phyloP scores from a whole-genome alignment of 495 filamentous ascomycete species.

The Penicillium riverlandense region DNA sequence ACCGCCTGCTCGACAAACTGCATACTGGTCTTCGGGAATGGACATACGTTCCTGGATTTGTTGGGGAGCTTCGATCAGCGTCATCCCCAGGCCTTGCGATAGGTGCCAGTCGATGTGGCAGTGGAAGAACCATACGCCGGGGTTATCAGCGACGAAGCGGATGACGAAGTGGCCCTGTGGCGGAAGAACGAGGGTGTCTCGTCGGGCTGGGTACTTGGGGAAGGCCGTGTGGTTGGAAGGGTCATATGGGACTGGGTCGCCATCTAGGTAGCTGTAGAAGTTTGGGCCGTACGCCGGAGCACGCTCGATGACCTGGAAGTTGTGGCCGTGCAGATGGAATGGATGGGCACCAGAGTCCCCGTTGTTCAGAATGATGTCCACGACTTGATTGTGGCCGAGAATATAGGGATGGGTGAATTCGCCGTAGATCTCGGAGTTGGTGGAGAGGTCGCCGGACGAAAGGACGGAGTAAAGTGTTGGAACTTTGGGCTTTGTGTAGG shows the following conservation, averaged over 20 bases:
- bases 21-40: constrained; percentile 57
- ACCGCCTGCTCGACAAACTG: constrained; percentile 46
- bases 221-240: constrained; percentile 29
- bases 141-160: constrained; percentile 62
- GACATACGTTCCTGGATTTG: constrained; percentile 51
- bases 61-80: constrained; percentile 51
- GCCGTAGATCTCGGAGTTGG: constrained; percentile 64
- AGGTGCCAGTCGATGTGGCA: constrained; percentile 68
- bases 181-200: constrained; percentile 50
- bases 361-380: constrained; percentile 82
- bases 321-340: constrained; percentile 85
- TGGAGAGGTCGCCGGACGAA: constrained; percentile 52
- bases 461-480: constrained; percentile 74
- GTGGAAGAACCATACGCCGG: constrained; percentile 52
- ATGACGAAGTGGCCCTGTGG: constrained; percentile 55
- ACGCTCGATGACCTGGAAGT: constrained; percentile 65
- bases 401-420: constrained; percentile 62
- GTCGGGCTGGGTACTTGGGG: constrained; percentile 39
- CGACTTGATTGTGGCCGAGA: constrained; percentile 56
- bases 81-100: constrained; percentile 32
- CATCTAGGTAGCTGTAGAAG: constrained; percentile 24
- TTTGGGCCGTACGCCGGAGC: constrained; percentile 31
- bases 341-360: constrained; percentile 66
- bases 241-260: constrained; percentile 33
- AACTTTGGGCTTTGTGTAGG: constrained; percentile 67